Conservation (phyloP, 1,284 basidiomycete genomes). For the Puccinia novopanici region DNA sequence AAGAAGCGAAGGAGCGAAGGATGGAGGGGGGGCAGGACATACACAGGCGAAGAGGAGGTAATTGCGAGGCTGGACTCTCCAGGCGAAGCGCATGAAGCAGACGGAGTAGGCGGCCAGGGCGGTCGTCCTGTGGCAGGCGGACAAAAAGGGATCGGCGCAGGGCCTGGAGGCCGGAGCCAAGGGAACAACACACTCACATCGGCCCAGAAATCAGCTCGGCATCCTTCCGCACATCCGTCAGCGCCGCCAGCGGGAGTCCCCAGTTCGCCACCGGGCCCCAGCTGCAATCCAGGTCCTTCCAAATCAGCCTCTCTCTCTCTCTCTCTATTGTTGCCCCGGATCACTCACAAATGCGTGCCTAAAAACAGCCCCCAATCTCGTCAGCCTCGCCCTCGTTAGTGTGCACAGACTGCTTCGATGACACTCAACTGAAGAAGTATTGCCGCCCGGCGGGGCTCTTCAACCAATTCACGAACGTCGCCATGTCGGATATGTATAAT, state of each 20-base stretch:
- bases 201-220: slow-evolving; percentile 91
- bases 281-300: neutral
- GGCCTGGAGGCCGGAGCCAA: no score
- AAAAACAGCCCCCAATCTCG: neutral
- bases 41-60: slow-evolving; percentile 78
- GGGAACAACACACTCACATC: slow-evolving; percentile 66
- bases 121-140: slow-evolving; percentile 63
- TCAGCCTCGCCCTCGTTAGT: neutral
- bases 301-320: neutral
- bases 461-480: slow-evolving; percentile 29
- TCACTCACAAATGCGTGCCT: slow-evolving; percentile 94
- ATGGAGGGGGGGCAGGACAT: neutral
- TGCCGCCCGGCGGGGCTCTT: slow-evolving; percentile 78
- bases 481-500: slow-evolving; percentile 21
- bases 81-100: slow-evolving; percentile 95
- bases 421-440: slow-evolving; percentile 84
- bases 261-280: slow-evolving; percentile 82
- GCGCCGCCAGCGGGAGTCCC: slow-evolving; percentile 88
- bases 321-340: neutral
- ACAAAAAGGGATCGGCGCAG: no score
- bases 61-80: slow-evolving; percentile 90
- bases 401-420: no score
- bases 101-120: slow-evolving; percentile 83
- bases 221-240: slow-evolving; percentile 80
- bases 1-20: neutral